Evolutionary conservation across 768 basidiomycete genomes (phyloP), one percentile per base, ranked within the genome.

Genomic region (Lenzites betulinus): DNA sequence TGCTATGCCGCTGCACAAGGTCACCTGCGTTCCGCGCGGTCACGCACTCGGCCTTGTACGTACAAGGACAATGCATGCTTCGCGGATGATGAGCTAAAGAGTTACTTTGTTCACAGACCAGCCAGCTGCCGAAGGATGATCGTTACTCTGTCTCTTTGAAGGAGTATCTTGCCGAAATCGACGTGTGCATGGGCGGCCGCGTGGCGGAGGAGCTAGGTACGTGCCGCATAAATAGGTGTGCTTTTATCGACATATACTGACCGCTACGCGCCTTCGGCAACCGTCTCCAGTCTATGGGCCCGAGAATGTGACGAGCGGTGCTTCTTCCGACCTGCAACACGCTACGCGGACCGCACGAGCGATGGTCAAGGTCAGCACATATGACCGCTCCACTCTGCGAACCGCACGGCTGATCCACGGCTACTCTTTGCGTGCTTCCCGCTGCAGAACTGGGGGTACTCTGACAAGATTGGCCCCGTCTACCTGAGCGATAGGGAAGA

Each of bases 1-100:
- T 51, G 94, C 95, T 43, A 94, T 95, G 85, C 97, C 97, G 42
- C 76, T 99, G 63, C 95, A 98, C 75, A 97, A 97, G 78, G 96
- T 98, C 35, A 98, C 96, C 25, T 97, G 96, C 72, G 85, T 99
- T 54, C 96, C 96, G 41, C 90, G 97, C 67, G 97, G 97, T 26
- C 91, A 96, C 70, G 90, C 95, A 22, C 81, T 98, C 46, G 95
- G 95, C 58, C 77, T 90, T 66, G 92, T 93, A 77, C 65, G 88
- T 83, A 60, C 60, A 48, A 33, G 7, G 8, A 11, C 43, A 25
- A 11, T 36, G 25, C 33, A 11, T 42, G 22, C n/a, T 48, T 8
- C 22, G 16, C 23, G 49, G 9, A 7, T 11, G 11, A 7, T 11
- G 11, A 15, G 6, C 23, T n/a, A 7, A 12, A 22, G 25, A 16